phyloP scores from a whole-genome alignment of 805 yeast species.

The Cyberlindnera japonica region DNA sequence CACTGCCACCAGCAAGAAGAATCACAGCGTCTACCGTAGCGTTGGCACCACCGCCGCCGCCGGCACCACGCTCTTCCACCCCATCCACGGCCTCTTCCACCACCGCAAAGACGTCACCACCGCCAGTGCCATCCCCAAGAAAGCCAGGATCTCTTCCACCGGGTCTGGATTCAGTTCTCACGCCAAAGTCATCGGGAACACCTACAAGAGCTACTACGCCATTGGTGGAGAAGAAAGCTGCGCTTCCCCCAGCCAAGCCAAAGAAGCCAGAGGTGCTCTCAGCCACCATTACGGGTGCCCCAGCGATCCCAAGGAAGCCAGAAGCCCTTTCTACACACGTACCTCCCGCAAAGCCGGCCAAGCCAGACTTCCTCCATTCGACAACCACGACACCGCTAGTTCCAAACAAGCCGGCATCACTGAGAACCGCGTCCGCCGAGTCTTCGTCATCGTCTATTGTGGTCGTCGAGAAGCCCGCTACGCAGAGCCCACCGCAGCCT shows the following conservation, averaged over 20 bases:
- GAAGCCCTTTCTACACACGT: conserved; percentile 3
- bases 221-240: neutral
- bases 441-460: conserved; percentile 1
- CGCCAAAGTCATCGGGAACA: conserved; percentile 31
- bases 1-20: conserved; percentile 17
- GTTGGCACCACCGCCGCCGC: conserved; percentile 12
- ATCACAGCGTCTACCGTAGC: conserved; percentile 3
- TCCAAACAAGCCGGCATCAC: conserved; percentile 8
- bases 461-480: neutral
- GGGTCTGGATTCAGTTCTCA: conserved; percentile 32
- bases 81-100: conserved; percentile 3
- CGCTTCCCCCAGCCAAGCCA: conserved; percentile 14
- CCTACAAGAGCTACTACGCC: conserved; percentile 19
- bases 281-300: conserved; percentile 9
- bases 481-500: conserved; percentile 11
- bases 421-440: conserved; percentile 2
- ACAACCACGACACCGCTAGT: conserved; percentile 2
- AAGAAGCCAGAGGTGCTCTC: conserved; percentile 10
- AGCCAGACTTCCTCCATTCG: neutral
- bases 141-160: conserved; percentile 33
- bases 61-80: conserved; percentile 15
- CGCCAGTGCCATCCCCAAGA: conserved; percentile 32
- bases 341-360: neutral
- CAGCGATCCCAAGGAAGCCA: conserved; percentile 20
- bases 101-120: conserved; percentile 21